Conservation (phyloP, 2,329 filamentous ascomycete species). For the Ophiostoma australiae region DNA sequence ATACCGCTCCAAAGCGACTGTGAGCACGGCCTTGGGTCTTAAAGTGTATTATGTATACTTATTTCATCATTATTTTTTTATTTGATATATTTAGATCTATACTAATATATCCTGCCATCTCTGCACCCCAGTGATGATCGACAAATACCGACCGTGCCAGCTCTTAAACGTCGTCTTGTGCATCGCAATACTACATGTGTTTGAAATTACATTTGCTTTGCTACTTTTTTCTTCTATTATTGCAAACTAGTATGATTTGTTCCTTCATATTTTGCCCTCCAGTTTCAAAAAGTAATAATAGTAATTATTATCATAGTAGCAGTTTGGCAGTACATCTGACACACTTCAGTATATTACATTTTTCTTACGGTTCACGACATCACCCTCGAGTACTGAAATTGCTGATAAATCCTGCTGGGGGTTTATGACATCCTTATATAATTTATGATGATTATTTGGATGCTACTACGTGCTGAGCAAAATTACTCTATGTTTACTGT, state of each 20-base stretch:
- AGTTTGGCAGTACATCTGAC: no score
- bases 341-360: no score
- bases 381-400: no score
- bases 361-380: no score
- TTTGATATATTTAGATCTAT: not conserved
- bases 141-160: constrained; percentile 11
- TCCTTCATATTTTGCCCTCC: not conserved
- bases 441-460: no score
- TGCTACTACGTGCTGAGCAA: no score
- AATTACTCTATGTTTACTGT: no score
- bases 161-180: constrained; percentile 9
- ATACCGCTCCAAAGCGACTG: not conserved
- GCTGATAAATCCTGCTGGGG: no score
- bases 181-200: not conserved
- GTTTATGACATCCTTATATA: no score
- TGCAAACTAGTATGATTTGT: not conserved
- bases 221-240: not conserved
- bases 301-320: no score
- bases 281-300: not conserved
- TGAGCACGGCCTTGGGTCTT: not conserved
- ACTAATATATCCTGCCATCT: constrained; percentile 10
- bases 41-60: constrained; percentile 4
- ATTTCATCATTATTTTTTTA: not conserved
- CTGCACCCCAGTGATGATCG: constrained; percentile 15
- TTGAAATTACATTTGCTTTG: not conserved